These are phyloP conservation scores for Yamadazyma kitorensis DNA, from an alignment of 805 yeast genomes.

Conservation along the genomic window DNA sequence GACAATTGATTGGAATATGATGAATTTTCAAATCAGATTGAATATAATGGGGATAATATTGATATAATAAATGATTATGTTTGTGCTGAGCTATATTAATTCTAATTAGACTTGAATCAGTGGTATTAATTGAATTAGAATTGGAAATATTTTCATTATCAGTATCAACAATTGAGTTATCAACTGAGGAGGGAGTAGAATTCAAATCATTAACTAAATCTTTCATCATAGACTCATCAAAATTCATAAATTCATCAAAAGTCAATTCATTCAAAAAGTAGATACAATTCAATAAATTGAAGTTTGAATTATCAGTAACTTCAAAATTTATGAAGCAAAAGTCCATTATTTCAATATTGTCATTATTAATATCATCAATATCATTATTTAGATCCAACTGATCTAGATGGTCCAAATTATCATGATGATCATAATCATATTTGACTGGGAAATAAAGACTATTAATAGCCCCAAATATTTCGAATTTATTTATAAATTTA, in stretches of 20 bases:
- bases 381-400: too few species aligned
- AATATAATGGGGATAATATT: constrained; percentile 11
- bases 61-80: constrained; percentile 28
- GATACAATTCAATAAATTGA: constrained; percentile 48
- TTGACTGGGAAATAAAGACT: constrained; percentile 52
- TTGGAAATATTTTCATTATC: constrained; percentile 7
- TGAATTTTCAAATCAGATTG: constrained; percentile 1
- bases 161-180: constrained; percentile 14
- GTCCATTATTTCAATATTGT: constrained; percentile 17
- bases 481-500: constrained; percentile 42
- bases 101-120: constrained; percentile 11
- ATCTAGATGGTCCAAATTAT: too few species aligned
- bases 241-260: constrained; percentile 44
- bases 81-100: constrained; percentile 36
- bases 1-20: constrained; percentile 3
- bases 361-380: not conserved
- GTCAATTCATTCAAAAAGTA: constrained; percentile 45
- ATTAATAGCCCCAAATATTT: constrained; percentile 41
- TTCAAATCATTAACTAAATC: constrained; percentile 5
- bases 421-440: constrained; percentile 7
- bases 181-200: not conserved
- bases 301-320: constrained; percentile 27
- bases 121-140: not conserved
- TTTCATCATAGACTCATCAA: constrained; percentile 10
- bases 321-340: constrained; percentile 55